phyloP scores from a whole-genome alignment of 73 alveolate genomes.

The Stentor roeselii region DNA sequence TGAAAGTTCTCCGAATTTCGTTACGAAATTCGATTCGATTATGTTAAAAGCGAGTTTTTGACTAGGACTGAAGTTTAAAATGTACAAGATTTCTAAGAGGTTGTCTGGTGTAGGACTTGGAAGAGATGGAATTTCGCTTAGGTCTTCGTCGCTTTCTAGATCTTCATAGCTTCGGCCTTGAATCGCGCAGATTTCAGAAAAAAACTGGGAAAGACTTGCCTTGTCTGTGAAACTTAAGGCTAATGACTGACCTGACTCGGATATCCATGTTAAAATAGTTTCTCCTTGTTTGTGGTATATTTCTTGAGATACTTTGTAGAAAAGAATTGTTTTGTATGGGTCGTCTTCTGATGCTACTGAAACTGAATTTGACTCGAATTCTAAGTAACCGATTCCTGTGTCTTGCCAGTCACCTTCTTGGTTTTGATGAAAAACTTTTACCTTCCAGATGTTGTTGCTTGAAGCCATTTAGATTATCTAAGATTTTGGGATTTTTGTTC shows the following conservation, averaged over 20 bases:
- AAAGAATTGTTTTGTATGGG: constrained; percentile 9
- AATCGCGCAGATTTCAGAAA: not conserved
- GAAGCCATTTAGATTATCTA: not conserved
- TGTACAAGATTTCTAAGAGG: not conserved
- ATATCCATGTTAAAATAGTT: constrained; percentile 61
- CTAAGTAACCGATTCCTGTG: constrained; percentile 51
- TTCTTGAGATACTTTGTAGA: constrained; percentile 34
- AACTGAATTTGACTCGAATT: constrained; percentile 27
- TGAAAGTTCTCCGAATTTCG: not conserved
- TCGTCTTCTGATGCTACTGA: not conserved
- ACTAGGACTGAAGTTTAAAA: not conserved
- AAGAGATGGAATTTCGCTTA: not conserved
- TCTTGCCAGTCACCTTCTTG: constrained; percentile 65
- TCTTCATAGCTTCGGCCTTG: not conserved
- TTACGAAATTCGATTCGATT: not conserved
- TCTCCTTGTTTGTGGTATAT: constrained; percentile 32
- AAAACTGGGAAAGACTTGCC: too few species aligned
- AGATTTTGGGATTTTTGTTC: not conserved
- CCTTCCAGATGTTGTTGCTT: constrained; percentile 48
- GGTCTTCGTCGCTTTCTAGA: not conserved
- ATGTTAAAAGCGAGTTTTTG: not conserved
- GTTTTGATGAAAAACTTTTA: constrained; percentile 52
- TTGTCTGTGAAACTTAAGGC: not conserved
- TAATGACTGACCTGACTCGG: constrained; percentile 26
- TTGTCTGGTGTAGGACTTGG: not conserved